Evolutionary conservation across 106 monocot genomes (phyloP).

Genomic region (Vanilla planifolia): DNA sequence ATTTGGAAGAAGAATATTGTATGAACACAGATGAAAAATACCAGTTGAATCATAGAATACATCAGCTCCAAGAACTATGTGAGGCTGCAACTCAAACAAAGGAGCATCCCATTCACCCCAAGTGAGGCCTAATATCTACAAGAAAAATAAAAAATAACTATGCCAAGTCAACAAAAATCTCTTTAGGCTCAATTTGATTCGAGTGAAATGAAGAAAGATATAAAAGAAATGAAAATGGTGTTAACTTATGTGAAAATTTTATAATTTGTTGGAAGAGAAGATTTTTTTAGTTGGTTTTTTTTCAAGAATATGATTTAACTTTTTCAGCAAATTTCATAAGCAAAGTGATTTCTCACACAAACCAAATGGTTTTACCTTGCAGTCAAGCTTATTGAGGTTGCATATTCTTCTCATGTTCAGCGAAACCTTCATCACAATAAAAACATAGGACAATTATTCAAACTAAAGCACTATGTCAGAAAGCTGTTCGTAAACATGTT

Average conservation of each 20-base stretch:
- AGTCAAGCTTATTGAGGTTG: conserved; percentile 60
- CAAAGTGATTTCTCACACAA: too few species aligned
- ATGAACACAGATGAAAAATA: conserved; percentile 4
- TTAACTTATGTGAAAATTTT: too few species aligned
- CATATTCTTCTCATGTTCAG: conserved; percentile 78
- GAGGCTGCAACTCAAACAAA: conserved; percentile 62
- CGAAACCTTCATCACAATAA: conserved; percentile 52
- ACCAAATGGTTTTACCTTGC: too few species aligned
- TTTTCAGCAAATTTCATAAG: too few species aligned
- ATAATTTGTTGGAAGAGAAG: too few species aligned
- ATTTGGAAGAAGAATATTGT: background rate
- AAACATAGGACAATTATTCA: background rate
- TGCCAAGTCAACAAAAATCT: too few species aligned
- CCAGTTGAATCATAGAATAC: conserved; percentile 77
- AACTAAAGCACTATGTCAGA: background rate
- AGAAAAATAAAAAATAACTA: background rate
- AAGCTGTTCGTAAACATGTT: too few species aligned
- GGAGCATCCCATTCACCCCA: conserved; percentile 94
- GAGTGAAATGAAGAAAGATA: too few species aligned
- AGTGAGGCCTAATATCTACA: conserved; percentile 70
- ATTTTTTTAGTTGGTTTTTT: too few species aligned
- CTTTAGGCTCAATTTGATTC: too few species aligned
- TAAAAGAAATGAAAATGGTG: too few species aligned
- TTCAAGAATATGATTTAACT: too few species aligned
- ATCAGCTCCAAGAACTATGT: conserved; percentile 91